These are phyloP conservation scores for Hypoxylon lienhwacheense DNA, from an alignment of 495 filamentous ascomycete species.

Conservation along the genomic window DNA sequence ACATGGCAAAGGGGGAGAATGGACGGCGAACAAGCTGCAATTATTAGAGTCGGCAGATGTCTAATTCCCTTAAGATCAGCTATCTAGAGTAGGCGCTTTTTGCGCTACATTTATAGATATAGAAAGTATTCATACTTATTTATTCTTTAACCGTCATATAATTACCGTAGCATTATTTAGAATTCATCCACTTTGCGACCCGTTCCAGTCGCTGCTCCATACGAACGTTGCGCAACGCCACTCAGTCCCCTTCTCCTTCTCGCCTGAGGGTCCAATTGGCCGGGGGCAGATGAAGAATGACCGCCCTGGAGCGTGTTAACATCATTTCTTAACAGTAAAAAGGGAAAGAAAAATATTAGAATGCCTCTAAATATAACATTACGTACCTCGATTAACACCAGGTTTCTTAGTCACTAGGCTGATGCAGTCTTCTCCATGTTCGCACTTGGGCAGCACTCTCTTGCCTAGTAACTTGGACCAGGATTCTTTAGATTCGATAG, in stretches of 20 bases:
- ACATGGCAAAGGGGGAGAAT: conserved; percentile 4
- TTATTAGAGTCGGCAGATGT: background rate
- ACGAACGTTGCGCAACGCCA: conserved; percentile 90
- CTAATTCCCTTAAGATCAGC: no score
- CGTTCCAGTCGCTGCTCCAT: conserved; percentile 82
- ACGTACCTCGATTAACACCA: conserved; percentile 70
- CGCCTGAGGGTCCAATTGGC: conserved; percentile 78
- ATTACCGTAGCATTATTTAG: background rate
- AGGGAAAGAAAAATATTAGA: background rate
- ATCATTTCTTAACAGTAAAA: background rate
- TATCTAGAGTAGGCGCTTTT: no score
- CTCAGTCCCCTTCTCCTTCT: conserved; percentile 77
- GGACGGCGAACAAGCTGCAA: background rate
- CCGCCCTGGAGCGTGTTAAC: conserved; percentile 53
- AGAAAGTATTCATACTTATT: no score
- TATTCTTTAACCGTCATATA: background rate
- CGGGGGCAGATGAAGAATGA: conserved; percentile 86
- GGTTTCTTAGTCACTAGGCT: conserved; percentile 81
- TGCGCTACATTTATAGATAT: no score
- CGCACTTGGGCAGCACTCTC: conserved; percentile 72
- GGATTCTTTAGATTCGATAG: conserved; percentile 73
- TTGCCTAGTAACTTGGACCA: conserved; percentile 87
- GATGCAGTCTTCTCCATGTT: conserved; percentile 86
- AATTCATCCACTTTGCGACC: conserved; percentile 9
- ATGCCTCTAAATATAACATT: background rate